These are phyloP conservation scores for Chlorencoelia australis DNA, from an alignment of 2,329 filamentous ascomycete genomes.

Conservation along the genomic window DNA sequence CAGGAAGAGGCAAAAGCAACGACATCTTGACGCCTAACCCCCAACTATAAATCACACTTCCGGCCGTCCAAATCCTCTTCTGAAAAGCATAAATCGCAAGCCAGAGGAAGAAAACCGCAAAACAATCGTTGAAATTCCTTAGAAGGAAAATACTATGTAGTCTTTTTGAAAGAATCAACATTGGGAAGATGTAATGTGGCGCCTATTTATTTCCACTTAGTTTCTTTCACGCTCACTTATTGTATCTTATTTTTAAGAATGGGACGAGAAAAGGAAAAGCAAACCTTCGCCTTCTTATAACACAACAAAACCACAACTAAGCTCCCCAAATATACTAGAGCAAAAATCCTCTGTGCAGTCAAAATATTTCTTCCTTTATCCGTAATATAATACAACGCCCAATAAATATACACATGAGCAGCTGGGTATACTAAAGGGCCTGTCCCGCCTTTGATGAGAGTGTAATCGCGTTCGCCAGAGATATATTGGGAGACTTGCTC, in stretches of 20 bases:
- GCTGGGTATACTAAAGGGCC: slow-evolving; percentile 94
- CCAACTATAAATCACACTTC: slow-evolving; percentile 61
- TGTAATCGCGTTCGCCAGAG: slow-evolving; percentile 81
- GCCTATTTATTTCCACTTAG: slow-evolving; percentile 37
- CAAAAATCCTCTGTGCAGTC: slow-evolving; percentile 77
- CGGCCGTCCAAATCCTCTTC: slow-evolving; percentile 61
- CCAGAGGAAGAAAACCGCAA: slow-evolving; percentile 78
- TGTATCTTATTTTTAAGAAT: not conserved
- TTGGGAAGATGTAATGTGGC: slow-evolving; percentile 77
- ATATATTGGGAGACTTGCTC: slow-evolving; percentile 75
- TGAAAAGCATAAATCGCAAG: slow-evolving; percentile 71
- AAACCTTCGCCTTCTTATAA: slow-evolving; percentile 66
- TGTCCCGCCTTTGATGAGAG: slow-evolving; percentile 73
- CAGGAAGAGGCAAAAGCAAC: slow-evolving; percentile 71
- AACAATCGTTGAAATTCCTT: slow-evolving; percentile 91
- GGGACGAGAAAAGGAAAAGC: not conserved
- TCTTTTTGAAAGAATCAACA: slow-evolving; percentile 82
- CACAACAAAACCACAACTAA: slow-evolving; percentile 71
- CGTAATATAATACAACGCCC: slow-evolving; percentile 67
- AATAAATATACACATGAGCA: slow-evolving; percentile 87
- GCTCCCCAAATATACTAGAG: slow-evolving; percentile 64
- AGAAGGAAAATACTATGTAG: slow-evolving; percentile 90
- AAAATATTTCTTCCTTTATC: slow-evolving; percentile 65
- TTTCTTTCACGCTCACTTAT: not conserved
- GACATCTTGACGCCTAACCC: slow-evolving; percentile 96